Conservation (phyloP, 371 early-diverging fungal genomes). For the Mucor circinelloides region DNA sequence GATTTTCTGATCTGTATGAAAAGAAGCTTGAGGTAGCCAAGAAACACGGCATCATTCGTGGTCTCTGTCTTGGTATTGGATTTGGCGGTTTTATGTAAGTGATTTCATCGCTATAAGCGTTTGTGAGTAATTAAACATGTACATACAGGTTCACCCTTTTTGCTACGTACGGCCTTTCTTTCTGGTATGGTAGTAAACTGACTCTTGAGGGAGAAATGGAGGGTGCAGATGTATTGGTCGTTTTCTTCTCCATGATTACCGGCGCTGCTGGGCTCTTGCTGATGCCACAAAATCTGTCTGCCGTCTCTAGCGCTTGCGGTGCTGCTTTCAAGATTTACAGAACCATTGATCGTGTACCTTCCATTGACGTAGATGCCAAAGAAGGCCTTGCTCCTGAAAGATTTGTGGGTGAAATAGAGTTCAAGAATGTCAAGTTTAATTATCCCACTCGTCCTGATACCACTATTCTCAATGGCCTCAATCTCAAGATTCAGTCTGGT, state of each 20-base stretch:
- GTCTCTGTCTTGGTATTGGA: conserved; percentile 52
- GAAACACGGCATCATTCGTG: conserved; percentile 57
- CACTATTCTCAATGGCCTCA: conserved; percentile 62
- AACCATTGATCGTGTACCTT: conserved; percentile 76
- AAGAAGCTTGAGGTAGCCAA: conserved; percentile 56
- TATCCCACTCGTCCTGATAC: conserved; percentile 81
- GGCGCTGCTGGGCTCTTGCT: conserved; percentile 51
- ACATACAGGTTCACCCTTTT: conserved; percentile 66
- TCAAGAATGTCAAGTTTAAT: conserved; percentile 68
- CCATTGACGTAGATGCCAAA: conserved; percentile 60
- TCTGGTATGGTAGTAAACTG: conserved; percentile 77
- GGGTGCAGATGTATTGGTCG: conserved; percentile 60
- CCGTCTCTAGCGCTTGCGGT: conserved; percentile 63
- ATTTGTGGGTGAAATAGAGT: conserved; percentile 71
- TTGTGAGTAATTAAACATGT: background rate
- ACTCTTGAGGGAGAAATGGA: conserved; percentile 49
- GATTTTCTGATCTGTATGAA: conserved; percentile 69
- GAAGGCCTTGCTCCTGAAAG: conserved; percentile 54
- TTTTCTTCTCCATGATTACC: conserved; percentile 74
- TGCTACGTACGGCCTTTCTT: conserved; percentile 71
- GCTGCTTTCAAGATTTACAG: conserved; percentile 72
- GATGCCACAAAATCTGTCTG: conserved; percentile 54
- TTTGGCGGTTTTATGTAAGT: conserved; percentile 39
- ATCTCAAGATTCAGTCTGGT: conserved; percentile 69
- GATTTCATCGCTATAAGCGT: too few species aligned